Evolutionary conservation across 208 protist species (phyloP), one percentile per base, ranked within the genome.

Genomic region (Lotmaria passim): DNA sequence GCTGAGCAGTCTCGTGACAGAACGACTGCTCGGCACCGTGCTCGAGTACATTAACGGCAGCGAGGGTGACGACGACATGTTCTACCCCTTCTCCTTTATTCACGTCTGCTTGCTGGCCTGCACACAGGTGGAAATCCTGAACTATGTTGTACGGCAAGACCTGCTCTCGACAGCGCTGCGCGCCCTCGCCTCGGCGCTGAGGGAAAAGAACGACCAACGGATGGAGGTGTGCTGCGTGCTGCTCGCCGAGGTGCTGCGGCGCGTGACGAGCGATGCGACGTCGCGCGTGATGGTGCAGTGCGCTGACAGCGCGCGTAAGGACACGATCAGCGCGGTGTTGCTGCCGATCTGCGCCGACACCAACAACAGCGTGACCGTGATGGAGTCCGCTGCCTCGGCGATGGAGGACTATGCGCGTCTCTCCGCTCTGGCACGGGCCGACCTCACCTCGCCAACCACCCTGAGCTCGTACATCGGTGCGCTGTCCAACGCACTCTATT

Each of bases 161-260:
- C 75, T 96, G 19, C 62, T 63, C n/a, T 33, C 81, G 38, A 71
- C 86, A 33, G 76, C 88, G 33, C 46, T 85, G 2, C 79, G 84
- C 47, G 85, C 82, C 7, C 55, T 90, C 7, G 41, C 69, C 23
- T 69, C 75, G 26, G 75, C 79, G 3, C 51, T 75, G n/a, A 24
- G 58, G 24, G 69, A 75, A 14, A 76, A 84, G 21, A 46, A 77
- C 36, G 81, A 86, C 12, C 70, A 74, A 46, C 60, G 75, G 12
- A 33, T 74, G 17, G 81, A 87, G 55, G 44, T 76, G 47, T 81
- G 63, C 24, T 88, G 82, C 59, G 65, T 48, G 8, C 73, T 85
- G 24, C 34, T 77, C 7, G 69, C 74, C 0, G 69, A 84, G 57
- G 67, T 95, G 8, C 69, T 93, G 26, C 75, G 75, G 11, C 73